A percentile compares a stretch with the other conserved stretches of the same genome.
These are phyloP conservation scores for Calvatia gigantea DNA, from an alignment of 768 basidiomycete species.

Conservation along the genomic window DNA sequence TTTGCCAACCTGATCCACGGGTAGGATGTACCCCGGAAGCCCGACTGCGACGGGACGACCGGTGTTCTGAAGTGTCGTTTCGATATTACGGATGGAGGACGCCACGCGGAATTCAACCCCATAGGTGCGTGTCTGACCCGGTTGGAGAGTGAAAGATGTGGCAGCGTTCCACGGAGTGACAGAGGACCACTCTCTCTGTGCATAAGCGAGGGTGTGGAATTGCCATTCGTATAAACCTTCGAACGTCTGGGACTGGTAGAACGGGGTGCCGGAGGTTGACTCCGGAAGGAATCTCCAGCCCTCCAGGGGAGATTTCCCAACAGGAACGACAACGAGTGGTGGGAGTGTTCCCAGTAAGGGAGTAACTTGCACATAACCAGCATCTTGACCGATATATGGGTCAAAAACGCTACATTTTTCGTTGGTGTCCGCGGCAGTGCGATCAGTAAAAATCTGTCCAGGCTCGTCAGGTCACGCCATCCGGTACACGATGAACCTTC, in stretches of 20 bases:
- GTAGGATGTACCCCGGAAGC: conserved; percentile 51
- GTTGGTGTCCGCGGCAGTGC: conserved; percentile 50
- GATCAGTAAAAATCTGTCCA: conserved; percentile 51
- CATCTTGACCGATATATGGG: conserved; percentile 56
- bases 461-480: neutral
- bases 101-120: conserved; percentile 51
- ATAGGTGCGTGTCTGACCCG: conserved; percentile 48
- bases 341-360: conserved; percentile 53
- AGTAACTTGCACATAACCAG: conserved; percentile 49
- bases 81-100: conserved; percentile 46
- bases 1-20: conserved; percentile 45
- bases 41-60: conserved; percentile 46
- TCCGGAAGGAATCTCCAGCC: conserved; percentile 58
- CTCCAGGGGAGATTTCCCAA: conserved; percentile 46
- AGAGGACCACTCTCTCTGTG: conserved; percentile 49
- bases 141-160: conserved; percentile 41
- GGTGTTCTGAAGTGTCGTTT: conserved; percentile 37
- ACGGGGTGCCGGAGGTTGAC: conserved; percentile 39
- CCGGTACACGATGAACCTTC: neutral
- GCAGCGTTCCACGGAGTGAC: conserved; percentile 54
- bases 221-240: conserved; percentile 60
- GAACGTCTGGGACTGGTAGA: conserved; percentile 58
- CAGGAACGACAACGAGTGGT: conserved; percentile 46
- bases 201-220: conserved; percentile 54
- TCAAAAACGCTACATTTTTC: conserved; percentile 51